Conservation (phyloP, 1,284 basidiomycete species). For the Athelia psychrophila region DNA sequence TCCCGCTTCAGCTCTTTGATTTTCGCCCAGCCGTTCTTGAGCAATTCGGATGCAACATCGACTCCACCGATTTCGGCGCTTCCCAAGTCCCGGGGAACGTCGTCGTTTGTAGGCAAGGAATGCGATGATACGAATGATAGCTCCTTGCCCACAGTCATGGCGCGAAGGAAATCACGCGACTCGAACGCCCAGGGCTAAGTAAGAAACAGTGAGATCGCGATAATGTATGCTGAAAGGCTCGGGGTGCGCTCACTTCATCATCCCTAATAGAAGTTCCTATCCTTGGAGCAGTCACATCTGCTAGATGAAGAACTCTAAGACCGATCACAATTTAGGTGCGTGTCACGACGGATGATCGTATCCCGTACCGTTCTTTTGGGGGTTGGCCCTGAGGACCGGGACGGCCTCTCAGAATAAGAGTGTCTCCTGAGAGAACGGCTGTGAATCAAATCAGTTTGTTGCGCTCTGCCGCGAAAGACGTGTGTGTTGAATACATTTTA, state of each 20-base stretch:
- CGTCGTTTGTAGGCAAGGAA: constrained; percentile 67
- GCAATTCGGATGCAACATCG: constrained; percentile 78
- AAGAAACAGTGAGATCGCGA: constrained; percentile 4
- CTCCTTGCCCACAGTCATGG: constrained; percentile 86
- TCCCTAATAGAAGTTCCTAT: constrained; percentile 78
- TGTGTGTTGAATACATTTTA: constrained; percentile 55
- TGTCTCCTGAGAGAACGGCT: constrained; percentile 90
- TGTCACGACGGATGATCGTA: constrained; percentile 13
- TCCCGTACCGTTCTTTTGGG: constrained; percentile 77
- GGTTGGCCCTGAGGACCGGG: constrained; percentile 79
- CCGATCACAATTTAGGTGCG: constrained; percentile 12
- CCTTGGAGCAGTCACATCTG: constrained; percentile 79
- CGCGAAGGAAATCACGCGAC: constrained; percentile 88
- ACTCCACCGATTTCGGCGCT: constrained; percentile 65
- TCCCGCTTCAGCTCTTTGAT: constrained; percentile 85
- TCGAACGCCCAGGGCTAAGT: constrained; percentile 90
- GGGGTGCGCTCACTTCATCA: constrained; percentile 66
- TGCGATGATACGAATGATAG: constrained; percentile 77
- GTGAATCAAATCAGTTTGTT: constrained; percentile 18
- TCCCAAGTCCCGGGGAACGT: constrained; percentile 74
- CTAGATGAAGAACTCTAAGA: constrained; percentile 81
- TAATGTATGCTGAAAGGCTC: constrained; percentile 1
- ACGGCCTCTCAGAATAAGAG: constrained; percentile 77
- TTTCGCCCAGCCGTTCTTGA: constrained; percentile 89
- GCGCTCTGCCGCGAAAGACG: constrained; percentile 6